phyloP scores from a whole-genome alignment of 2,329 filamentous ascomycete genomes.

The Akanthomyces muscarius region DNA sequence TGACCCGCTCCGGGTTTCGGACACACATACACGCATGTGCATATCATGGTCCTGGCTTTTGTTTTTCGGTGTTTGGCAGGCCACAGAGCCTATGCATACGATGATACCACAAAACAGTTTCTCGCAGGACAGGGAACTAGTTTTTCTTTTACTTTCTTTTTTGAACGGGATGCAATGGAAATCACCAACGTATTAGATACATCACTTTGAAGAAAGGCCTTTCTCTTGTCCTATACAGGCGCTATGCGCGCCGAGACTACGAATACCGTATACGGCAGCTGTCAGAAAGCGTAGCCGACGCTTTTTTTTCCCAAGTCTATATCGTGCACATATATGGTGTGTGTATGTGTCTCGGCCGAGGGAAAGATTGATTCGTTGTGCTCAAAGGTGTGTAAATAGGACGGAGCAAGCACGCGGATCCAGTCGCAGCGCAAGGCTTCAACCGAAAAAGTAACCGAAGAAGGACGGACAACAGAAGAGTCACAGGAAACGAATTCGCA shows the following conservation, averaged over 20 bases:
- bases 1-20: not conserved
- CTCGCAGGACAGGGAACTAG: not conserved
- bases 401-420: not conserved
- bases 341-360: not conserved
- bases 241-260: not conserved
- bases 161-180: not conserved
- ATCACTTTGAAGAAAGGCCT: not conserved
- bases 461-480: not conserved
- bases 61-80: slow-evolving; percentile 1
- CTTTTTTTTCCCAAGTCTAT: too few species aligned
- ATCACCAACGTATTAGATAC: not conserved
- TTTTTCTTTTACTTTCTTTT: not conserved
- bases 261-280: not conserved
- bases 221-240: not conserved
- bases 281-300: too few species aligned
- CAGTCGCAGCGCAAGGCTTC: not conserved
- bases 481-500: not conserved
- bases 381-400: not conserved
- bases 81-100: not conserved
- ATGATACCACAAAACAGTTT: slow-evolving; percentile 9
- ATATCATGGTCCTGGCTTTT: not conserved
- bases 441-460: not conserved
- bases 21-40: not conserved
- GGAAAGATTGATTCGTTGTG: not conserved
- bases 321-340: too few species aligned